Evolutionary conservation across 1,284 basidiomycete genomes (phyloP).

Genomic region (Polyporus tsugae): DNA sequence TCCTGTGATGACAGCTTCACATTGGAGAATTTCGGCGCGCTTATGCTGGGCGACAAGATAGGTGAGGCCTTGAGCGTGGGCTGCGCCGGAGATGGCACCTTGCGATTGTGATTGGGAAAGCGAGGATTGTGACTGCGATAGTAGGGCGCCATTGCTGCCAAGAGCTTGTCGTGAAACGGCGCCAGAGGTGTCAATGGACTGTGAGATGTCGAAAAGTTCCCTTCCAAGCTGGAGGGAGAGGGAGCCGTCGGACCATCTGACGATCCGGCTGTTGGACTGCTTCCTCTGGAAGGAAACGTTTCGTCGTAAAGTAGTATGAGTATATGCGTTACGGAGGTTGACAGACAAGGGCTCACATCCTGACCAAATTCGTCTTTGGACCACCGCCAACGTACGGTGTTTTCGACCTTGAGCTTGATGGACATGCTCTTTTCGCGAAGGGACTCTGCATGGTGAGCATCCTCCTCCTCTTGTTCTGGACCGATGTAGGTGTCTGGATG

Average conservation of each 20-base stretch:
- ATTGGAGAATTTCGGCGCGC: slow-evolving; percentile 84
- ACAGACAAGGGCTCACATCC: slow-evolving; percentile 60
- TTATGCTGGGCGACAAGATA: slow-evolving; percentile 93
- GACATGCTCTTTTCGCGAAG: slow-evolving; percentile 78
- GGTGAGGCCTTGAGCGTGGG: slow-evolving; percentile 75
- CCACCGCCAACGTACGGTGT: slow-evolving; percentile 93
- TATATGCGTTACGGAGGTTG: not conserved
- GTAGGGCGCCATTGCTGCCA: slow-evolving; percentile 49
- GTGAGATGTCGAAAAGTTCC: slow-evolving; percentile 89
- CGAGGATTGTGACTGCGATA: slow-evolving; percentile 25
- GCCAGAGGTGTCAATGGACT: slow-evolving; percentile 77
- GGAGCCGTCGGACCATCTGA: slow-evolving; percentile 93
- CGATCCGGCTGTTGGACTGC: slow-evolving; percentile 88
- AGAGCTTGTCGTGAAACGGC: slow-evolving; percentile 61
- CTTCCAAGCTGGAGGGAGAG: slow-evolving; percentile 88
- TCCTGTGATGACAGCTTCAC: slow-evolving; percentile 85
- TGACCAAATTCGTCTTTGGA: slow-evolving; percentile 72
- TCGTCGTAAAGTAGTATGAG: slow-evolving; percentile 9
- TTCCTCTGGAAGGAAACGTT: slow-evolving; percentile 55
- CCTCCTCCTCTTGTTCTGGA: slow-evolving; percentile 81
- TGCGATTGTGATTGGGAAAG: slow-evolving; percentile 31
- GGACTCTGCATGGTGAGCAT: slow-evolving; percentile 58
- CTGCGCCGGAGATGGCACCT: slow-evolving; percentile 14
- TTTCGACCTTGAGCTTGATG: slow-evolving; percentile 88
- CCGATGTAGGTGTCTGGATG: slow-evolving; percentile 83